Percentiles rank a stretch among this genome's conserved stretches.
Conservation (phyloP, 148 eudicot species). For the Vaccinium corymbosum region DNA sequence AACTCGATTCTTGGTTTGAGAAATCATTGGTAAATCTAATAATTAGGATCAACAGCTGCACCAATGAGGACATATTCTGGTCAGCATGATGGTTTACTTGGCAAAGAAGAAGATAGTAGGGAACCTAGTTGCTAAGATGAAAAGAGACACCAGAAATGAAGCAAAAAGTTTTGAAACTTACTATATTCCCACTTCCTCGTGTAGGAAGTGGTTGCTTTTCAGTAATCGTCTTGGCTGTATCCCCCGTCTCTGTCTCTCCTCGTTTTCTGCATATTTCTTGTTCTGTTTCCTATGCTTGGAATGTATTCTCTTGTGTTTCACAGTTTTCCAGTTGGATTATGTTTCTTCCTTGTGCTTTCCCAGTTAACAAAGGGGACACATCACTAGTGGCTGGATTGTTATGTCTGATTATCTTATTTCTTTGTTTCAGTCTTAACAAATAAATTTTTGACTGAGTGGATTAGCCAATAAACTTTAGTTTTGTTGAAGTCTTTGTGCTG, state of each 20-base stretch:
- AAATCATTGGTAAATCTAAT: neutral
- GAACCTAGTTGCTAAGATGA: neutral
- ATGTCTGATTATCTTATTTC: neutral
- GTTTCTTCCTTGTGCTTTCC: conserved; percentile 5
- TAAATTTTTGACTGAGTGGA: neutral
- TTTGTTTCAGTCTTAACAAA: neutral
- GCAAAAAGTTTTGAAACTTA: neutral
- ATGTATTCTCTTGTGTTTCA: neutral
- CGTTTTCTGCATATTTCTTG: neutral
- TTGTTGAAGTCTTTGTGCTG: neutral
- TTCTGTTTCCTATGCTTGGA: neutral
- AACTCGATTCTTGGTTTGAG: neutral
- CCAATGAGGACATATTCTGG: conserved; percentile 9
- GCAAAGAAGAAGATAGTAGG: neutral
- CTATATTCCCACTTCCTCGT: neutral
- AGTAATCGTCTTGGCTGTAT: neutral
- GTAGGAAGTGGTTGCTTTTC: conserved; percentile 3
- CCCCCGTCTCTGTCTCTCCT: neutral
- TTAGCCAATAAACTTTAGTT: neutral
- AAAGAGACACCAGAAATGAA: neutral
- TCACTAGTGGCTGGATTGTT: neutral
- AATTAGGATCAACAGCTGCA: conserved; percentile 6
- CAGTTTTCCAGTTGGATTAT: neutral
- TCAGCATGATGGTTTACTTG: neutral
- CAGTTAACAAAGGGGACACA: neutral